Base-by-base conservation (phyloP, 164 flowering plant genomes). In the Stephania yunnanensis region DNA sequence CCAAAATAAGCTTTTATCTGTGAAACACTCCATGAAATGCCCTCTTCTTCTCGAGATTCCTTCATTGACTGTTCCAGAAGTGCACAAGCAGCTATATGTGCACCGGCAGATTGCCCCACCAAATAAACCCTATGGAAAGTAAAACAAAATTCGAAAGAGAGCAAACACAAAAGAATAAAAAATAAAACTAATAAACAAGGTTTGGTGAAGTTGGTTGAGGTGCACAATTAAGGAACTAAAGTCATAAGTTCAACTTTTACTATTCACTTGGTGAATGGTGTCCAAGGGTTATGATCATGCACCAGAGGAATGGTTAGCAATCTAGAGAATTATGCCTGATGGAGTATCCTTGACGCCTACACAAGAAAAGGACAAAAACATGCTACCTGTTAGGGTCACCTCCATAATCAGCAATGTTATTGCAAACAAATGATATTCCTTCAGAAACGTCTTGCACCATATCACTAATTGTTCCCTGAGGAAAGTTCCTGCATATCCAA, bases 81-180 rank as follows among this genome's bases (percentile, higher is more conserved):
- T 80, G 87, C 87, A 86, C 99, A 95, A 71, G 97, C 88, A 79
- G 95, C 89, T 81, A 95, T 93, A 83, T 95, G 99, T 71, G 98
- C 99, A 82, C 99, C 99, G 75, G 98, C 98, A 66, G 99, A 93
- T 80, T 95, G 99, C 22, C 99, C 99, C 90, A 93, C 89, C 53
- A 95, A 76, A 83, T 89, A 95, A 72, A 95, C 82, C 87, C 98
- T 95, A 77, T 69, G 58, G 25, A 72, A 72, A 74, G 64, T 25
- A 36, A 68, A 22, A 10, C 71, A 22, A 9, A 44, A 42, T 10
- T 30, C 19, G n/a, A 61, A 22, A 31, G 20, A 3, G 17, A 73
- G 65, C 7, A 78, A n/a, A 66, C 22, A 65, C 9, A 20, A 44
- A 70, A 65, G 25, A 25, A 25, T 25, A 25, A 68, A 68, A 58